These are phyloP conservation scores for Cercospora zeae-maydis DNA, from an alignment of 2,329 filamentous ascomycete species.

Conservation along the genomic window DNA sequence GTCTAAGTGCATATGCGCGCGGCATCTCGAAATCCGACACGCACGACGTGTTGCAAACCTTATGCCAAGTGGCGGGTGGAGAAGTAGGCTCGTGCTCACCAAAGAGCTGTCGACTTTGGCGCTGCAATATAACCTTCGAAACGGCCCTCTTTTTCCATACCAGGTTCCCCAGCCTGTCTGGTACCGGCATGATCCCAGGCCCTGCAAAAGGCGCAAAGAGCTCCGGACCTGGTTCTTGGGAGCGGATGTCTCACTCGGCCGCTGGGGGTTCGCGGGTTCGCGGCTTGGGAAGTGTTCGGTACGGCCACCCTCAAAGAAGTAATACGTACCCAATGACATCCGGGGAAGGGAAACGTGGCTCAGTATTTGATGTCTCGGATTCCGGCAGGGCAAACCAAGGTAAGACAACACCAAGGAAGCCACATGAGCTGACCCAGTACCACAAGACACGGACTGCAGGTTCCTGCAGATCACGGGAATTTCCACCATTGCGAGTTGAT, in stretches of 20 bases:
- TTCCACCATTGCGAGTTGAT: not conserved
- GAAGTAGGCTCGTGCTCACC: not conserved
- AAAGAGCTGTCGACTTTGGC: not conserved
- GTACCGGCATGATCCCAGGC: not conserved
- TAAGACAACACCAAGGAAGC: not conserved
- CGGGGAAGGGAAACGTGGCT: not conserved
- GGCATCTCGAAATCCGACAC: not conserved
- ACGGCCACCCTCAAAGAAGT: not conserved
- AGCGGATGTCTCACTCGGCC: not conserved
- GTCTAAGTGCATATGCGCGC: constrained; percentile 2
- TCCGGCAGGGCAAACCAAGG: not conserved
- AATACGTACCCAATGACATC: not conserved
- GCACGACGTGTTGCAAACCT: not conserved
- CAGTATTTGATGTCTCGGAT: not conserved
- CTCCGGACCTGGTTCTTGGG: not conserved
- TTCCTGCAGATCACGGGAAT: not conserved
- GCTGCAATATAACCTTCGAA: not conserved
- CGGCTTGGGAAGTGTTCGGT: not conserved
- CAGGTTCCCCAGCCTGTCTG: not conserved
- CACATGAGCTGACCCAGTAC: not conserved
- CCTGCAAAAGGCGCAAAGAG: not conserved
- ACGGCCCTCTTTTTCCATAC: not conserved
- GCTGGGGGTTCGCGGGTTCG: not conserved
- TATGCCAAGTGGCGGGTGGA: not conserved
- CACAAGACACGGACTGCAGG: not conserved